phyloP scores from a whole-genome alignment of 225 moss, liverwort and hornwort species.

The Polytrichum formosum region DNA sequence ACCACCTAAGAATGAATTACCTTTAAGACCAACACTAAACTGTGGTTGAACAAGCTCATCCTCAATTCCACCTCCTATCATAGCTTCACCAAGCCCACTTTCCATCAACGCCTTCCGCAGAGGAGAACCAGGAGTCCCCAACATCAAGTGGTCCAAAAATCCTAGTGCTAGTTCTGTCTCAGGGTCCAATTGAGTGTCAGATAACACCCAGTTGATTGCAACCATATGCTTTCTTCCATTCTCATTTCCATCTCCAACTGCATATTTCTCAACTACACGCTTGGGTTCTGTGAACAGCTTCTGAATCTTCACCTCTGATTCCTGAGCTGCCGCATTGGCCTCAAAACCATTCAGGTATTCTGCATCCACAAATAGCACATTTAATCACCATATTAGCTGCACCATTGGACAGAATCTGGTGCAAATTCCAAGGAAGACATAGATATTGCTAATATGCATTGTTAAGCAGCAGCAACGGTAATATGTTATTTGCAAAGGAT shows the following conservation, averaged over 20 bases:
- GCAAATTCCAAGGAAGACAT: not conserved
- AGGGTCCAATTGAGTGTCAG: constrained; percentile 69
- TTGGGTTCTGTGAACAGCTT: constrained; percentile 76
- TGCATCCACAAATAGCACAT: constrained; percentile 27
- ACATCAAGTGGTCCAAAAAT: constrained; percentile 89
- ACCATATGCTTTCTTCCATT: constrained; percentile 93
- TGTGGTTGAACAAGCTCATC: constrained; percentile 93
- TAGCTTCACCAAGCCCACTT: constrained; percentile 85
- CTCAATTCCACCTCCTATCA: constrained; percentile 93
- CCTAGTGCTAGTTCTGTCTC: constrained; percentile 97
- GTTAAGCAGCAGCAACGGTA: no score
- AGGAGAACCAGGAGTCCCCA: constrained; percentile 93
- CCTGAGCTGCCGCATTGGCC: constrained; percentile 65
- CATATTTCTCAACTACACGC: constrained; percentile 84
- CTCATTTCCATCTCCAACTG: constrained; percentile 75
- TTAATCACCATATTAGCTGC: not conserved
- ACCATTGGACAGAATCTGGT: not conserved
- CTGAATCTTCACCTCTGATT: constrained; percentile 88
- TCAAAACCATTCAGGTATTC: constrained; percentile 83
- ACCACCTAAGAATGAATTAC: not conserved
- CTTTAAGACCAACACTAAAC: constrained; percentile 91
- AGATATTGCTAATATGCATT: no score
- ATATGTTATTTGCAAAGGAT: no score
- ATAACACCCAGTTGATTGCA: constrained; percentile 85
- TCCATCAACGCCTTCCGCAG: constrained; percentile 90